Base-by-base conservation (phyloP, 768 basidiomycete genomes). In the Auricularia sp. region DNA sequence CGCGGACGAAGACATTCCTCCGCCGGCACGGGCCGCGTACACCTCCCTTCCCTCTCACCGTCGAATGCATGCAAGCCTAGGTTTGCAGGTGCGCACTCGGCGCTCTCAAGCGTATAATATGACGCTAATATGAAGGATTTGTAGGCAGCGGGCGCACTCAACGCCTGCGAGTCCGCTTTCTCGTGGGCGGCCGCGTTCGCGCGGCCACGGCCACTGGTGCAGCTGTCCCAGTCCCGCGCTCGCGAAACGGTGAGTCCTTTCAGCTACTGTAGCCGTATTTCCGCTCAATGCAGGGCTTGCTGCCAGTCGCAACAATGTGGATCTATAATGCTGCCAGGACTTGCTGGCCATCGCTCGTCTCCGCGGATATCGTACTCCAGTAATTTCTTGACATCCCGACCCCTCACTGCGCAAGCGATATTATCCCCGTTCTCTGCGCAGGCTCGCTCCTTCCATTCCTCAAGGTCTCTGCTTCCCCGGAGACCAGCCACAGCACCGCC, bases 11-110 rank as follows among this genome's bases (percentile, higher is more conserved):
- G 47, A 16, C 47, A 51, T 51, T 51, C 2, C 21, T 51, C 47
- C 5, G 47, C 47, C 18, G 18, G 21, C 18, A 51, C 18, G 18
- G 47, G 47, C 21, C 21, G 47, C 47, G 47, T 18, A 21, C 10
- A 54, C 63, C 29, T n/a, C 59, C 18, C 54, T 21, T 34, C 63
- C 63, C 29, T 61, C 64, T n/a, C 63, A 58, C 14, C 51, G 54
- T 37, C 65, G 24, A 29, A 59, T 59, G 56, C 56, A 59, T 59
- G 56, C 56, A n/a, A 35, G 16, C 56, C 29, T 59, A 59, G 56
- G 56, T 24, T 35, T 33, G 34, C 56, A 59, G 56, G 56, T 59
- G 4, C 54, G 16, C 24, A 29, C 24, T 14, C 6, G 29, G 8
- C 24, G 14, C 34, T 13, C 21, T 33, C 8, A n/a, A 14, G 8